Evolutionary conservation across 371 early-diverging fungal species (phyloP).

Genomic region (Synchytrium microbalum): DNA sequence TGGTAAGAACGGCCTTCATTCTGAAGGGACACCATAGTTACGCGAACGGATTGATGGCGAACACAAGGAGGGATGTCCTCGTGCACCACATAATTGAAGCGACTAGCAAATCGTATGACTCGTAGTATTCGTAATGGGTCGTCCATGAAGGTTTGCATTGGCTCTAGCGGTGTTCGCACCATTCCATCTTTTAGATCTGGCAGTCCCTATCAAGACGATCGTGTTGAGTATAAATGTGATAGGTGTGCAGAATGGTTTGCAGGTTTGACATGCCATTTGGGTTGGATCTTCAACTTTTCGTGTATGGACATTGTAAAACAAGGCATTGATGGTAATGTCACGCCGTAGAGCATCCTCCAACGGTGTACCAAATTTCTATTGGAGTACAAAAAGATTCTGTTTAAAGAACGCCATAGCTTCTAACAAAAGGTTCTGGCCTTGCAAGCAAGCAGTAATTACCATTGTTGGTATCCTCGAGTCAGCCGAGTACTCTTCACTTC

Average conservation of each 20-base stretch:
- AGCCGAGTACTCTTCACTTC: slow-evolving; percentile 86
- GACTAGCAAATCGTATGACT: slow-evolving; percentile 90
- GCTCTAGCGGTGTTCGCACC: slow-evolving; percentile 89
- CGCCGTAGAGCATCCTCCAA: slow-evolving; percentile 94
- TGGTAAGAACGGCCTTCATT: too few relatives aligned
- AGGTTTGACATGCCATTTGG: slow-evolving; percentile 33
- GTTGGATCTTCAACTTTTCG: slow-evolving; percentile 89
- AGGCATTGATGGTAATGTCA: slow-evolving; percentile 97
- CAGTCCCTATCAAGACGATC: slow-evolving; percentile 48
- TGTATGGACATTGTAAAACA: slow-evolving; percentile 96
- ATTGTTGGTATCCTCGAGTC: slow-evolving; percentile 75
- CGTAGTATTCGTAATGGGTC: slow-evolving; percentile 98
- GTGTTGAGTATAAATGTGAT: background rate
- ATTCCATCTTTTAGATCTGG: slow-evolving; percentile 59
- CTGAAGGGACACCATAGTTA: slow-evolving; percentile 11
- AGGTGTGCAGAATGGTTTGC: background rate
- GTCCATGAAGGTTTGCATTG: slow-evolving; percentile 89
- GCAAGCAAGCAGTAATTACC: slow-evolving; percentile 12
- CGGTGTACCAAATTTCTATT: slow-evolving; percentile 89
- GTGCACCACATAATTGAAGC: slow-evolving; percentile 77
- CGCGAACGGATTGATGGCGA: slow-evolving; percentile 48
- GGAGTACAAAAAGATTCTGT: background rate
- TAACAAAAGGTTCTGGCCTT: background rate
- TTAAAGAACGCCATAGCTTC: slow-evolving; percentile 8
- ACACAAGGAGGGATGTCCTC: slow-evolving; percentile 56